Conservation (phyloP, 257 asterid species). For the Striga asiatica region DNA sequence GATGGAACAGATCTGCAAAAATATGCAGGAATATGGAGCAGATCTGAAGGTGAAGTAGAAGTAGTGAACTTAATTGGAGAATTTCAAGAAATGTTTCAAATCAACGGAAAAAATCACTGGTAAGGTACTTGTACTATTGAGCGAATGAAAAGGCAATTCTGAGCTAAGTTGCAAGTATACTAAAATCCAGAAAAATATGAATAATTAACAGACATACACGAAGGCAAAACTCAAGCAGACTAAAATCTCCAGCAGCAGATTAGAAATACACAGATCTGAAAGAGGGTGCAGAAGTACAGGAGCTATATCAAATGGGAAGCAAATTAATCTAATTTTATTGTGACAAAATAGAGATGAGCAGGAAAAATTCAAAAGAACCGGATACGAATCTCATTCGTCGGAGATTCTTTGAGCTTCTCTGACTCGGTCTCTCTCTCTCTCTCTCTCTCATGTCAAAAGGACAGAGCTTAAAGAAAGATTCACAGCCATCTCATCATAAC, state of each 20-base stretch:
- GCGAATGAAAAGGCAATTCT: conserved; percentile 15
- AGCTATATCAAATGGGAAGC: no score
- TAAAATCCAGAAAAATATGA: conserved; percentile 25
- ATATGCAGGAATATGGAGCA: conserved; percentile 14
- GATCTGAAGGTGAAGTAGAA: conserved; percentile 18
- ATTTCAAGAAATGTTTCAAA: not conserved
- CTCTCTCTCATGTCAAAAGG: no score
- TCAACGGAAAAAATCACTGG: no score
- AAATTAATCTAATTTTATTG: conserved; percentile 1
- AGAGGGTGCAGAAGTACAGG: no score
- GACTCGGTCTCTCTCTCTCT: not conserved
- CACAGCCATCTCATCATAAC: conserved; percentile 23
- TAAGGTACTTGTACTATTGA: not conserved
- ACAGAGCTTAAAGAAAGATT: conserved; percentile 13
- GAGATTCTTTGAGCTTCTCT: no score
- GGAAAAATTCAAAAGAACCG: no score
- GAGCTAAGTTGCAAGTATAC: conserved; percentile 14
- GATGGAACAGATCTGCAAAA: not conserved
- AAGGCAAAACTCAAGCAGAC: not conserved
- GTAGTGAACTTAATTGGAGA: not conserved
- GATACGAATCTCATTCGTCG: no score
- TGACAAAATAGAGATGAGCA: not conserved
- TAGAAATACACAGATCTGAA: not conserved
- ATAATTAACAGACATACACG: no score
- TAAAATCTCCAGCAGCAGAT: not conserved